phyloP scores from a whole-genome alignment of 1,284 basidiomycete genomes.

The Tetrapyrgos nigripes region DNA sequence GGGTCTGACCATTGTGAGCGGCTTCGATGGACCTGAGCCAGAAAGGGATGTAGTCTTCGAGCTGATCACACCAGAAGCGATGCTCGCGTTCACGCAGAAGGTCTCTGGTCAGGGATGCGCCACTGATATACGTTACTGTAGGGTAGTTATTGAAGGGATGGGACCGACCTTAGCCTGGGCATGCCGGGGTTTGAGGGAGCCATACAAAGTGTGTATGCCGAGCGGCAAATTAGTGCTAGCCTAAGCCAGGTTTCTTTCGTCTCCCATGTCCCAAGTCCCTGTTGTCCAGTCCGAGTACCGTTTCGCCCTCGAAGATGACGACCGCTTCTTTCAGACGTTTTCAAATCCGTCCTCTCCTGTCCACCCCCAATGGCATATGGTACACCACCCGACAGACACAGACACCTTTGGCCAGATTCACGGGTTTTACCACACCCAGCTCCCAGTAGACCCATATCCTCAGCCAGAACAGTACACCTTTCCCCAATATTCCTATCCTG shows the following conservation, averaged over 20 bases:
- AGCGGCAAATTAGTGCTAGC: no score
- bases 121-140: no score
- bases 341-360: conserved; percentile 19
- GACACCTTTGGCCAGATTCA: not conserved
- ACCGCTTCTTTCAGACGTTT: conserved; percentile 17
- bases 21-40: conserved; percentile 61
- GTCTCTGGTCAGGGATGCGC: conserved; percentile 38
- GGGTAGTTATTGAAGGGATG: not conserved
- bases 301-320: conserved; percentile 18
- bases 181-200: not conserved
- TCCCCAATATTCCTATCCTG: not conserved
- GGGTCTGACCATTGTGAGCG: conserved; percentile 52
- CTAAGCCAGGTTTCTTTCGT: not conserved
- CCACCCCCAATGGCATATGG: conserved; percentile 3
- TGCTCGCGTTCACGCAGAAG: conserved; percentile 57
- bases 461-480: not conserved
- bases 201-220: no score
- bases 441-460: not conserved
- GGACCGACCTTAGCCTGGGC: not conserved
- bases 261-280: no score
- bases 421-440: not conserved
- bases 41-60: conserved; percentile 55
- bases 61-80: conserved; percentile 53
- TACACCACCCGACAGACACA: not conserved
- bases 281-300: not conserved